Base-by-base conservation (phyloP, 2,329 filamentous ascomycete genomes). In the Anisogramma anomala region DNA sequence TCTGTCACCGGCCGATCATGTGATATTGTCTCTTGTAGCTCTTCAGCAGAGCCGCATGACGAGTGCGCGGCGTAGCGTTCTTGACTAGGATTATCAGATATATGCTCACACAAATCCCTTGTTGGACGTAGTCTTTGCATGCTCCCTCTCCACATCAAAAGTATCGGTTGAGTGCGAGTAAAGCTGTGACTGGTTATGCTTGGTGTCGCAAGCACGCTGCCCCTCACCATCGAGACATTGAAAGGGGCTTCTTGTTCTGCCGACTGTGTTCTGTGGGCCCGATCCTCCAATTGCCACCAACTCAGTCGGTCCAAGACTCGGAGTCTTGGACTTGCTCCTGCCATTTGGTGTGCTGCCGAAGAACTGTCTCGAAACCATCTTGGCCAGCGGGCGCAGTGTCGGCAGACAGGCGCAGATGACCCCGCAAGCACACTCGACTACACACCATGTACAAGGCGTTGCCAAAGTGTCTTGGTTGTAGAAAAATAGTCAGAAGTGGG, bases 381-480 rank as follows among this genome's bases (percentile, higher is more conserved):
- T 26, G 27, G 46, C 30, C 10, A 49, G 22, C 23, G 61, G 60
- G n/a, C 64, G 62, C 19, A 66, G 55, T 0, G 64, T 64, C 4
- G 64, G 64, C 0, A 64, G 60, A 42, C 63, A 66, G 2, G 60
- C 63, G 15, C 60, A 59, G 43, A 67, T 63, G 22, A 65, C 56
- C 38, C 59, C 64, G 33, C 53, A 52, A 2, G 55, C 49, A 10
- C 45, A 45, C 33, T 62, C 60, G 20, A 61, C 51, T 1, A 59
- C 44, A 45, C 56, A 56, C 59, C 58, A 62, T 5, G 52, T 55
- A 37, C 49, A 52, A 2, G 56, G 45, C 9, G 48, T 50, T 11
- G 54, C 57, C 3, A 61, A 49, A 2, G 56, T 58, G 36, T 47
- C 52, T 53, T n/a, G n/a, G n/a, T n/a, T n/a, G n/a, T n/a, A n/a